Base-by-base conservation (phyloP, 345 rosid species). In the Dovyalis caffra region DNA sequence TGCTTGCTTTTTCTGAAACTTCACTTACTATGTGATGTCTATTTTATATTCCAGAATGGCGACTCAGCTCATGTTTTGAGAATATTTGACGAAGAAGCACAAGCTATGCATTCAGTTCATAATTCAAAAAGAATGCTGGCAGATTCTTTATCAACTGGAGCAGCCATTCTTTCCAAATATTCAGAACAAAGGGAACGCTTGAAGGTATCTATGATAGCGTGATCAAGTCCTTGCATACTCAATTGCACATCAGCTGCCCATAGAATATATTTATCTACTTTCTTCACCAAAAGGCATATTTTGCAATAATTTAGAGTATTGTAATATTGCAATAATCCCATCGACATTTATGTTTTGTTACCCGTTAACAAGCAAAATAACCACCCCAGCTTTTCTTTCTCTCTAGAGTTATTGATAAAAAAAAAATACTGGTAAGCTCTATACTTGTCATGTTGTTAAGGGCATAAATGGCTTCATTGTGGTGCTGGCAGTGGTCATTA, bases 101-200 rank as follows among this genome's bases (percentile, higher is more conserved):
- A 92, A 83, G 96, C 97, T 12, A 91, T 88, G 96, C 88, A 80
- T 68, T 91, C 97, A 40, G 97, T 94, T 6, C 87, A 82, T 68
- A 95, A 91, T 74, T 91, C 99, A 1, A 90, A 90, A 34, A 84
- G 92, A 72, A 89, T 92, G 96, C 75, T 92, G 21, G 90, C 91
- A 87, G 98, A 95, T 61, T 88, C 99, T 0, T 88, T 81, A 75
- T 83, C 92, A 7, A 90, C 91, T 23, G 99, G 97, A 58, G 82
- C 91, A 26, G 94, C 97, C 25, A 90, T 92, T 56, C 96, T 95
- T 65, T 74, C 91, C 57, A 95, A 90, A 66, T 92, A 95, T 79
- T 86, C 98, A 0, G 93, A 93, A 78, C 99, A 95, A 85, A 87
- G 98, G 74, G 97, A 95, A 69, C 97, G 89, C 63, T 79, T 95